phyloP scores from a whole-genome alignment of 208 protist species.

The Vickermania spadyakhi region DNA sequence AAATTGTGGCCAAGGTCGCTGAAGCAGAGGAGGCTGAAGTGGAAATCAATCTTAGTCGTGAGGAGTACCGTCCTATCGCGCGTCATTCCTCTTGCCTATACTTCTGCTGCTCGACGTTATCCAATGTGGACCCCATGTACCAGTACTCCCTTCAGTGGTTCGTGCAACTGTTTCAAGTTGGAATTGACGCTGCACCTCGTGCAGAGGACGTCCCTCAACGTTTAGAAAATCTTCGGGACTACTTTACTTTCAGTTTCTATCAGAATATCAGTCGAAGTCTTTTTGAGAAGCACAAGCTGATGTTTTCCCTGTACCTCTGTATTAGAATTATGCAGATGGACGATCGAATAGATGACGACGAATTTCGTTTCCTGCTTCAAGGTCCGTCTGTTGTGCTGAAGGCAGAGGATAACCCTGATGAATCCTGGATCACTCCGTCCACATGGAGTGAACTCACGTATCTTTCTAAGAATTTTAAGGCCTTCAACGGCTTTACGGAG shows the following conservation, averaged over 20 bases:
- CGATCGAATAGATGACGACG: slow-evolving; percentile 49
- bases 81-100: slow-evolving; percentile 93
- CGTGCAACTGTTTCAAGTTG: slow-evolving; percentile 91
- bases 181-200: slow-evolving; percentile 78
- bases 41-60: slow-evolving; percentile 95
- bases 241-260: slow-evolving; percentile 96
- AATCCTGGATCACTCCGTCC: slow-evolving; percentile 91
- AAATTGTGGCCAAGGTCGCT: slow-evolving; percentile 90
- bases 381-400: slow-evolving; percentile 76
- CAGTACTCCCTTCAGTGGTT: slow-evolving; percentile 98
- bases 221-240: slow-evolving; percentile 84
- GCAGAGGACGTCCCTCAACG: slow-evolving; percentile 78
- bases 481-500: slow-evolving; percentile 79
- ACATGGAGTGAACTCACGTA: slow-evolving; percentile 91
- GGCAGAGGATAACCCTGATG: slow-evolving; percentile 67
- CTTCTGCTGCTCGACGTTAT: slow-evolving; percentile 96
- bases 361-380: slow-evolving; percentile 91
- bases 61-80: slow-evolving; percentile 94
- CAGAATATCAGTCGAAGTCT: slow-evolving; percentile 93
- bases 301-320: slow-evolving; percentile 93
- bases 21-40: slow-evolving; percentile 95
- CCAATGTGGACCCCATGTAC: slow-evolving; percentile 95
- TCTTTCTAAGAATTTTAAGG: slow-evolving; percentile 68
- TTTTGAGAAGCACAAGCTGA: slow-evolving; percentile 94
- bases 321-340: slow-evolving; percentile 79